Base-by-base conservation (phyloP, 1,284 basidiomycete genomes). In the Earliella scabrosa region DNA sequence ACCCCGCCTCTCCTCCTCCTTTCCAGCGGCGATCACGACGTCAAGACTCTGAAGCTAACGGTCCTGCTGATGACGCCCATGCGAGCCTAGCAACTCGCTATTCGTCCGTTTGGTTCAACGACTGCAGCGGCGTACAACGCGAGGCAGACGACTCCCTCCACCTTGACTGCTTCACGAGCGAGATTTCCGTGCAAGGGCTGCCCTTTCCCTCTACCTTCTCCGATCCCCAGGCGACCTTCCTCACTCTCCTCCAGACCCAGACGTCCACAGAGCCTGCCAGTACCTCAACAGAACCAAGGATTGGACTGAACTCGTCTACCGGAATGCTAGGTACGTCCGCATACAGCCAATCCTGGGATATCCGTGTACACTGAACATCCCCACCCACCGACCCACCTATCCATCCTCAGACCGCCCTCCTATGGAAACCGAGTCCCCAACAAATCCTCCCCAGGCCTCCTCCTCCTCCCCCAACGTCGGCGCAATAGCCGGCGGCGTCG, bases 401-500 rank as follows among this genome's bases (percentile, higher is more conserved):
- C n/a, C n/a, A n/a, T n/a, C n/a, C n/a, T n/a, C n/a, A n/a, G n/a
- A n/a, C n/a, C n/a, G n/a, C n/a, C n/a, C n/a, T n/a, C n/a, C n/a
- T n/a, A n/a, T n/a, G n/a, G n/a, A n/a, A n/a, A n/a, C n/a, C n/a
- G n/a, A n/a, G n/a, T 21, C 49, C 27, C 24, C 10, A 21, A 24
- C 20, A 18, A 26, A n/a, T 29, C 49, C 41, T 23, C 26, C 2
- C 11, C 18, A 18, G 2, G 35, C 44, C 10, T 34, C 45, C 21
- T 14, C 26, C 18, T 16, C 34, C 29, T 26, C 46, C 29, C 3
- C 45, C 40, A 35, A 51, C 36, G 43, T 52, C 26, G 60, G 61
- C 21, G 60, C 63, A 6, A 65, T 67, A 32, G 59, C 52, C 18
- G 66, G 66, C 32, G 64, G 63, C 2, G 61, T 64, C 40, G 16